Percentiles rank a stretch among this genome's conserved stretches.
Conservation (phyloP, 1,284 basidiomycete genomes). For the Stygiomarasmius scandens region DNA sequence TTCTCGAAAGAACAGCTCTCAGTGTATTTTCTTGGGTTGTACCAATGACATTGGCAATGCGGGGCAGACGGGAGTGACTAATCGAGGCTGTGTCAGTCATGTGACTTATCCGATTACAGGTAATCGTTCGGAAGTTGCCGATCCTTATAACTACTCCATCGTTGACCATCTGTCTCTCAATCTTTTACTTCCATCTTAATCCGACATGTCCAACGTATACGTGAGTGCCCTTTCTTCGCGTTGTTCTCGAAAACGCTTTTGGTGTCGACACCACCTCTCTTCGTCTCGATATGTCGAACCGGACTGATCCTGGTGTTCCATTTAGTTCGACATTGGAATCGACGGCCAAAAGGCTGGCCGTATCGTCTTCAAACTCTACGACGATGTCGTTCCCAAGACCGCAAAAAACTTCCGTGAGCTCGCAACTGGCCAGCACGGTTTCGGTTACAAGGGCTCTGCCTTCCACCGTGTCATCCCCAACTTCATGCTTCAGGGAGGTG, state of each 20-base stretch:
- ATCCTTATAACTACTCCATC: not conserved
- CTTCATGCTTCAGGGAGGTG: slow-evolving; percentile 89
- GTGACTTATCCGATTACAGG: slow-evolving; percentile 7
- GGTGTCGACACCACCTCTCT: not conserved
- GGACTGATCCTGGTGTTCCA: not conserved
- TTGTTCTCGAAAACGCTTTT: not conserved
- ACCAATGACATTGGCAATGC: not conserved
- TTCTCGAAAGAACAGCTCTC: no score
- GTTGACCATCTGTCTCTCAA: not conserved
- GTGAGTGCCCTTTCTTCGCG: slow-evolving; percentile 7
- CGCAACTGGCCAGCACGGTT: slow-evolving; percentile 78
- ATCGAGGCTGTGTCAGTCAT: not conserved
- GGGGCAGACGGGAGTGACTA: not conserved
- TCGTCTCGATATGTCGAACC: not conserved
- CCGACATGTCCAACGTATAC: slow-evolving; percentile 16
- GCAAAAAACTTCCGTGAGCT: slow-evolving; percentile 80
- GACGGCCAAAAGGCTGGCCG: slow-evolving; percentile 69
- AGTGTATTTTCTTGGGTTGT: no score
- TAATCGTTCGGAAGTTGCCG: slow-evolving; percentile 11
- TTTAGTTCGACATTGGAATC: slow-evolving; percentile 84
- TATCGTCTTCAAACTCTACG: slow-evolving; percentile 75
- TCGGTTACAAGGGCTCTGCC: slow-evolving; percentile 63
- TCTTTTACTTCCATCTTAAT: slow-evolving; percentile 11
- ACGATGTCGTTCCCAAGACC: slow-evolving; percentile 73
- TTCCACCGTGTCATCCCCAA: slow-evolving; percentile 88